Evolutionary conservation across 352 stramenopile genomes (phyloP).

Genomic region (Phytophthora rubi): DNA sequence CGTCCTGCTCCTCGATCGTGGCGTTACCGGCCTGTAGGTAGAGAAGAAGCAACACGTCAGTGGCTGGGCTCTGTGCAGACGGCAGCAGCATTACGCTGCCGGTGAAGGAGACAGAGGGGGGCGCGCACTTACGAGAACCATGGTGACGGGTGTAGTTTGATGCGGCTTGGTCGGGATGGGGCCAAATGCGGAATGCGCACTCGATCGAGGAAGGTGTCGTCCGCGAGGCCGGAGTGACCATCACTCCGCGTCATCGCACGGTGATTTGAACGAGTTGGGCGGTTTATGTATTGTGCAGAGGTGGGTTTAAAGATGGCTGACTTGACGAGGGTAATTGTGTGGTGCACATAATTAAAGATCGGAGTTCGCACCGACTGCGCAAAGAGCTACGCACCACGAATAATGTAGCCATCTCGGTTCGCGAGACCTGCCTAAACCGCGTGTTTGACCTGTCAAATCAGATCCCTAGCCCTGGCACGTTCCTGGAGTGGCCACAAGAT

Average conservation of each 20-base stretch:
- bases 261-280: constrained; percentile 18
- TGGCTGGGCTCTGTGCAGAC: background rate
- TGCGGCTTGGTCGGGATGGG: constrained; percentile 24
- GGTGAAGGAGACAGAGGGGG: background rate
- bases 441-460: constrained; percentile 42
- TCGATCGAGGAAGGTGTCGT: constrained; percentile 2
- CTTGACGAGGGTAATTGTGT: background rate
- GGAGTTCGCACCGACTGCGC: constrained; percentile 24
- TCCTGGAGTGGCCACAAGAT: constrained; percentile 41
- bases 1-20: constrained; percentile 94
- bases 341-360: constrained; percentile 15
- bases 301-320: background rate
- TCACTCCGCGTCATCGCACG: constrained; percentile 30
- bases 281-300: constrained; percentile 20
- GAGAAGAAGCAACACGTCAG: constrained; percentile 7
- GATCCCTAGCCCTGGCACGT: constrained; percentile 39
- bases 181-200: constrained; percentile 45
- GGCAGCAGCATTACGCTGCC: background rate
- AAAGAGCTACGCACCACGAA: constrained; percentile 36
- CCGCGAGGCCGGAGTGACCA: constrained; percentile 10
- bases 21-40: constrained; percentile 63
- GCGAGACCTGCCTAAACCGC: constrained; percentile 11
- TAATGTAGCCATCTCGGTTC: too few relatives aligned
- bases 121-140: constrained; percentile 61
- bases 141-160: constrained; percentile 25